Evolutionary conservation across 2,329 filamentous ascomycete genomes (phyloP).

Genomic region (Metarhizium sp.): DNA sequence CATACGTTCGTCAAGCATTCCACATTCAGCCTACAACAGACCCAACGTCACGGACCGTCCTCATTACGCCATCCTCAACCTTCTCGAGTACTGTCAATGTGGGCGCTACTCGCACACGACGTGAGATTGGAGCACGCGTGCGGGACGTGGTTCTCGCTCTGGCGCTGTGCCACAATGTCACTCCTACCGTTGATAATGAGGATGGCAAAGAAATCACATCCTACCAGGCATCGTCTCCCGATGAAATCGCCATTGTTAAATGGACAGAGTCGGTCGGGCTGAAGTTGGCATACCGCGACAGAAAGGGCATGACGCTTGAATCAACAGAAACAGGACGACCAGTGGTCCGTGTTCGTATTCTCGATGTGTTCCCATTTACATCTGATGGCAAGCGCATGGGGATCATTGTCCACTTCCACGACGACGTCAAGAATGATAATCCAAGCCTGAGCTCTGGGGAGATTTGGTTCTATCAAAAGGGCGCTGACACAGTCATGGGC

Average conservation of each 20-base stretch:
- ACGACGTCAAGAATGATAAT: slow-evolving; percentile 39
- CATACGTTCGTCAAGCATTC: slow-evolving; percentile 82
- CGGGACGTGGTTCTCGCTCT: slow-evolving; percentile 87
- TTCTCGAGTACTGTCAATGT: slow-evolving; percentile 51
- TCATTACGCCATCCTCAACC: slow-evolving; percentile 70
- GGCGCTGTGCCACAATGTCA: slow-evolving; percentile 94
- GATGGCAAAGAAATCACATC: slow-evolving; percentile 68
- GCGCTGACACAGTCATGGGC: slow-evolving; percentile 97
- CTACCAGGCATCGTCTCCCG: slow-evolving; percentile 94
- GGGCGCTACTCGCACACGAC: slow-evolving; percentile 68
- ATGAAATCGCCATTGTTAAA: slow-evolving; percentile 94
- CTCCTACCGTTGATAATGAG: slow-evolving; percentile 69
- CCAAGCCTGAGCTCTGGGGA: slow-evolving; percentile 54
- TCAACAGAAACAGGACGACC: slow-evolving; percentile 63
- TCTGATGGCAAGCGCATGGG: slow-evolving; percentile 98
- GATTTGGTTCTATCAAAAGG: slow-evolving; percentile 98
- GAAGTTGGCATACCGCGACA: slow-evolving; percentile 74
- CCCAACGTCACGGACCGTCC: slow-evolving; percentile 31
- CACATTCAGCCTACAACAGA: slow-evolving; percentile 39
- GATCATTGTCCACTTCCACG: slow-evolving; percentile 80
- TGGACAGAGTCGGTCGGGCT: slow-evolving; percentile 93
- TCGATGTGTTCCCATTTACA: slow-evolving; percentile 95
- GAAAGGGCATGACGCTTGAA: slow-evolving; percentile 74
- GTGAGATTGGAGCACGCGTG: slow-evolving; percentile 89
- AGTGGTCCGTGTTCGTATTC: slow-evolving; percentile 76